Percentiles rank a stretch among this genome's conserved stretches.
These are phyloP conservation scores for Solanum tacnaense DNA, from an alignment of 257 asterid genomes.

Conservation along the genomic window DNA sequence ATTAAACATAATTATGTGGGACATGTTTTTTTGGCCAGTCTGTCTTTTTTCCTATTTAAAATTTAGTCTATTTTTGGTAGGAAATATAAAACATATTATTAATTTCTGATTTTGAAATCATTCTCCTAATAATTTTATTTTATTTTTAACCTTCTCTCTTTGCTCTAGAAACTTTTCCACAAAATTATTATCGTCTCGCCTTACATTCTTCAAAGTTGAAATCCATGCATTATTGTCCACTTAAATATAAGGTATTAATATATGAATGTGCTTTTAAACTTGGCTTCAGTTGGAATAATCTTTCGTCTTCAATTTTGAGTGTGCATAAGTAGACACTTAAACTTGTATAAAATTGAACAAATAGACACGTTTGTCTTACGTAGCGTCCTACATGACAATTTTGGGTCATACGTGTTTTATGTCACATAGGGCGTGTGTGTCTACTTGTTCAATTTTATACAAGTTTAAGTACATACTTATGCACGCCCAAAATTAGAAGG, in stretches of 20 bases:
- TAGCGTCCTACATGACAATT: too few relatives aligned
- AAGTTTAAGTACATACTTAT: too few relatives aligned
- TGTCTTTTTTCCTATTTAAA: neutral
- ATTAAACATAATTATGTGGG: neutral
- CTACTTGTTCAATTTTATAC: neutral
- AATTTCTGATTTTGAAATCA: neutral
- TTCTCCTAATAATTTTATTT: neutral
- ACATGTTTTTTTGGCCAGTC: neutral
- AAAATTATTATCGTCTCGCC: neutral
- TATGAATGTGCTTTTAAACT: too few relatives aligned
- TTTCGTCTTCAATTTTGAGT: rapidly evolving
- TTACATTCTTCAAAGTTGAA: neutral
- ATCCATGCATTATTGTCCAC: neutral
- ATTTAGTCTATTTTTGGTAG: neutral
- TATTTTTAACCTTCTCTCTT: neutral
- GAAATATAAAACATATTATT: neutral
- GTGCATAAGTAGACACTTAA: too few relatives aligned
- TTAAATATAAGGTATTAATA: neutral
- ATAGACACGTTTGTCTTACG: too few relatives aligned
- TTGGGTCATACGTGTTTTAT: too few relatives aligned
- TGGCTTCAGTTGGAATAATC: too few relatives aligned
- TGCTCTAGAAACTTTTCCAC: neutral
- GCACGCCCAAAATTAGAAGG: rapidly evolving
- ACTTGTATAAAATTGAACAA: too few relatives aligned
- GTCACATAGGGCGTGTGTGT: neutral